Percentiles rank a stretch among this genome's conserved stretches.
Evolutionary conservation across 2,329 filamentous ascomycete genomes (phyloP).

Genomic region (Aurifilum marmelostoma): DNA sequence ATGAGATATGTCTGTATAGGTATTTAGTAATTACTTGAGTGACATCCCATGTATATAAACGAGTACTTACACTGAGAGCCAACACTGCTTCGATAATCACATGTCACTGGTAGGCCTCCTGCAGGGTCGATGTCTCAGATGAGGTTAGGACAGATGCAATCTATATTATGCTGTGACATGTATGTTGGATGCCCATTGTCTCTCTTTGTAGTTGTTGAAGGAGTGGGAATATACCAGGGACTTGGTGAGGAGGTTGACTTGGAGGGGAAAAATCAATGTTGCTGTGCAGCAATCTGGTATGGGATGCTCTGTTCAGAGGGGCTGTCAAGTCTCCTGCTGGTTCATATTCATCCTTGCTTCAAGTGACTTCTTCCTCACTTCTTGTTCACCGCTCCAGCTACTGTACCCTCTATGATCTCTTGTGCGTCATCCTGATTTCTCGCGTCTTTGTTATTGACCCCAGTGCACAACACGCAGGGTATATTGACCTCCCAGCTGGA

Average conservation of each 20-base stretch:
- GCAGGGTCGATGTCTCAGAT: not conserved
- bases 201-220: too few relatives aligned
- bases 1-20: too few relatives aligned
- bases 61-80: too few relatives aligned
- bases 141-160: not conserved
- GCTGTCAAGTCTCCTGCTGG: not conserved
- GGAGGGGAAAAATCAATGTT: too few relatives aligned
- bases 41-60: too few relatives aligned
- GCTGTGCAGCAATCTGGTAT: not conserved
- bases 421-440: not conserved
- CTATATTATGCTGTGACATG: too few relatives aligned
- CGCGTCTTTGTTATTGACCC: not conserved
- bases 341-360: too few relatives aligned
- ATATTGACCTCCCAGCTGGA: too few relatives aligned
- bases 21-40: too few relatives aligned
- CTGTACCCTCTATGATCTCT: not conserved
- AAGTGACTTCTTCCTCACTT: not conserved
- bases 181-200: too few relatives aligned
- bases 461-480: not conserved
- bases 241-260: too few relatives aligned
- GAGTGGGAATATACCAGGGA: too few relatives aligned
- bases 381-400: not conserved
- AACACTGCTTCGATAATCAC: not conserved
- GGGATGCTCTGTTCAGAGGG: not conserved
- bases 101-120: not conserved